Percentiles rank a stretch among this genome's conserved stretches.
These are phyloP conservation scores for Cryptosporidium tyzzeri DNA, from an alignment of 169 alveolate species.

Conservation along the genomic window DNA sequence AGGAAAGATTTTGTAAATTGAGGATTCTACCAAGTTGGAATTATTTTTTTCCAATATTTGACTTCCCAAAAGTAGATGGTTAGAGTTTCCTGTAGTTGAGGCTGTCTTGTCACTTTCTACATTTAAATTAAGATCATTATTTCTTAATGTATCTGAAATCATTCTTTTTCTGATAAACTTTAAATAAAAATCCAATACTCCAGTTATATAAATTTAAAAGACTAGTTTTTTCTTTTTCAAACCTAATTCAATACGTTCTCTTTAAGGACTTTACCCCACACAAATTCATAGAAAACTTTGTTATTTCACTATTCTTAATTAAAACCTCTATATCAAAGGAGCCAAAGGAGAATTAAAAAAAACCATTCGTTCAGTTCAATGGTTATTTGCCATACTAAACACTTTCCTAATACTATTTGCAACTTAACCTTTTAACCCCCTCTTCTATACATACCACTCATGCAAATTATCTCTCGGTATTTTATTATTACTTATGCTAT, in stretches of 20 bases:
- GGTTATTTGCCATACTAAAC: not conserved
- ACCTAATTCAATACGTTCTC: no score
- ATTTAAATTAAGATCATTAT: not conserved
- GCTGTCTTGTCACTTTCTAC: not conserved
- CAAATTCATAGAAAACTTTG: not conserved
- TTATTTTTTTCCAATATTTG: not conserved
- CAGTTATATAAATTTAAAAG: no score
- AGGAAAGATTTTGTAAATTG: slow-evolving; percentile 3
- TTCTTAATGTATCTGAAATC: not conserved
- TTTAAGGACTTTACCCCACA: not conserved
- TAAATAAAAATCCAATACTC: no score
- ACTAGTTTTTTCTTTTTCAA: not conserved
- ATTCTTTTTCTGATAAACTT: not conserved
- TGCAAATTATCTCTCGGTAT: not conserved
- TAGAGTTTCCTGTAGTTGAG: not conserved
- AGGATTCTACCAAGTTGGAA: not conserved
- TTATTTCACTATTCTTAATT: not conserved
- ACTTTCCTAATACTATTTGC: not conserved
- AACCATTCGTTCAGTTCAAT: not conserved
- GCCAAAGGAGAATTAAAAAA: not conserved
- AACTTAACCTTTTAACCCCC: not conserved
- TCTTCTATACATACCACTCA: not conserved
- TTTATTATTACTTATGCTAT: no score
- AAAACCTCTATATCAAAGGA: not conserved
- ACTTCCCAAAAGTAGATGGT: not conserved